Evolutionary conservation across 2,329 filamentous ascomycete genomes (phyloP).

Genomic region (Penicillium aurantiogriseum): DNA sequence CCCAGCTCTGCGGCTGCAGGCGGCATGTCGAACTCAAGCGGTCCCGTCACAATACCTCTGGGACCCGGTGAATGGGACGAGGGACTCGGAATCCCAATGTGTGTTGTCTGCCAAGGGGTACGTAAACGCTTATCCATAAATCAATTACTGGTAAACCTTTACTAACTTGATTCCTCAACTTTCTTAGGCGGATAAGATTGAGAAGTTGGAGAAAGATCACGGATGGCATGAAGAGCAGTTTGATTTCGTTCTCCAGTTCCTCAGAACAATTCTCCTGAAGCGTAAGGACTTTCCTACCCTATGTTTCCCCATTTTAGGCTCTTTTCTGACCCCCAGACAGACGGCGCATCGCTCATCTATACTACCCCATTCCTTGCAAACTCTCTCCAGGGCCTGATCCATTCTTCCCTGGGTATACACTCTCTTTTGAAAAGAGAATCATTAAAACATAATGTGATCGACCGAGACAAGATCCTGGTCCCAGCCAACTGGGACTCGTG

Average conservation of each 20-base stretch:
- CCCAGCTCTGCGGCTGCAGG: slow-evolving; percentile 56
- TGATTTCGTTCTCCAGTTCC: slow-evolving; percentile 88
- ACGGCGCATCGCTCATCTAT: slow-evolving; percentile 82
- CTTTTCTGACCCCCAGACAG: slow-evolving; percentile 44
- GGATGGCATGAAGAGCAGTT: slow-evolving; percentile 97
- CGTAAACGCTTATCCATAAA: slow-evolving; percentile 30
- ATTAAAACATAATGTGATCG: slow-evolving; percentile 86
- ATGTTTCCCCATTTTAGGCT: not conserved
- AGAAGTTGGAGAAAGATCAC: slow-evolving; percentile 81
- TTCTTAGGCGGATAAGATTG: slow-evolving; percentile 77
- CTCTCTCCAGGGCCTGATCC: slow-evolving; percentile 74
- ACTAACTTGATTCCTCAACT: slow-evolving; percentile 19
- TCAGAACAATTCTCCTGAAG: slow-evolving; percentile 85
- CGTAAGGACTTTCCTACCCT: slow-evolving; percentile 54
- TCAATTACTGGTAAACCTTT: not conserved
- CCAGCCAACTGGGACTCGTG: slow-evolving; percentile 98
- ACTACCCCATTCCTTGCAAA: slow-evolving; percentile 74
- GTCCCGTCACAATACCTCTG: slow-evolving; percentile 69
- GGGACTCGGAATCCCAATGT: slow-evolving; percentile 78
- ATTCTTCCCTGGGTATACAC: slow-evolving; percentile 82
- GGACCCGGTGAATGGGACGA: slow-evolving; percentile 94
- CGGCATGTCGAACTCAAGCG: slow-evolving; percentile 59
- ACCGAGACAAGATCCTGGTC: slow-evolving; percentile 89
- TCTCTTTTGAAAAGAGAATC: slow-evolving; percentile 75
- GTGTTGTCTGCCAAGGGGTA: slow-evolving; percentile 94